Base-by-base conservation (phyloP, 2,329 filamentous ascomycete species). In the Plectosphaerella cucumerina region DNA sequence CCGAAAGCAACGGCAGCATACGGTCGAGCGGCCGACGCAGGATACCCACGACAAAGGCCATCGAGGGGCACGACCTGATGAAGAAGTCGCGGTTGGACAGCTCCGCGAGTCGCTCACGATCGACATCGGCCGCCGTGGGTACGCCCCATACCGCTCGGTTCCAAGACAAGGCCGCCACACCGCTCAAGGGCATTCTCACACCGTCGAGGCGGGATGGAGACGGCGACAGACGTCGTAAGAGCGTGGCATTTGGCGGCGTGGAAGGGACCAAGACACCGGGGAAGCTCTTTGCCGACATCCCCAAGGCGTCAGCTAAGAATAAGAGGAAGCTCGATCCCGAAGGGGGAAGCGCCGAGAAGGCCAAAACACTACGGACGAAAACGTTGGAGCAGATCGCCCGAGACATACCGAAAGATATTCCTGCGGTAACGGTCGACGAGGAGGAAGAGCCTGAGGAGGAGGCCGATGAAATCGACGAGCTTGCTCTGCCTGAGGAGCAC, bases 151-250 rank as follows among this genome's bases (percentile, higher is more conserved):
- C n/a, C 3, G 10, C 39, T 6, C 15, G 39, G 20, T 42, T 42
- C 17, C 39, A 42, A n/a, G 39, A 42, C n/a, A 47, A 41, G 15
- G 49, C 20, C 39, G 10, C 39, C 3, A 42, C 39, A 35, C 55
- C 63, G n/a, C 70, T 77, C 10, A 83, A 78, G 60, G 72, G 81
- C 8, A 85, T 85, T 50, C 61, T 84, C 41, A 77, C 78, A 3
- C 81, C 82, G 4, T 70, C 69, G 17, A 80, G 76, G 62, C 74
- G 71, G 52, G 66, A 60, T 42, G 55, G 53, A 9, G 64, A 62
- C 37, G 45, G 53, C 18, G 42, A 35, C 59, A 65, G 71, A 59
- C 56, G 68, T 47, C 71, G 65, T 14, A 85, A 85, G 63, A 84
- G 66, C 55, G 82, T 85, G 14, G 76, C 72, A 0, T 85, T 85